phyloP scores from a whole-genome alignment of 2,329 filamentous ascomycete species.

The Aspergillus fijiensis region DNA sequence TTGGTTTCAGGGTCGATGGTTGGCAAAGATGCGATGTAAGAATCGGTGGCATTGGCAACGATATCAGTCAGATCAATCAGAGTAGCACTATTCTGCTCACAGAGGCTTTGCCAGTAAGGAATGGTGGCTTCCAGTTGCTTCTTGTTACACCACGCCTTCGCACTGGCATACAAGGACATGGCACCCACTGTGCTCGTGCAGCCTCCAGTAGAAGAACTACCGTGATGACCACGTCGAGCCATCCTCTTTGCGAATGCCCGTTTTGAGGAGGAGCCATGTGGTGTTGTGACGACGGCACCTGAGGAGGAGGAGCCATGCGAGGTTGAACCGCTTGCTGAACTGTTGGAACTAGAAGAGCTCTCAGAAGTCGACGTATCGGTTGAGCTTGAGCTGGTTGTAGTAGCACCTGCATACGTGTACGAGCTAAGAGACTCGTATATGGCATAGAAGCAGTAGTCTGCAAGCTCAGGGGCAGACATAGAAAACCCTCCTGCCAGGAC shows the following conservation, averaged over 20 bases:
- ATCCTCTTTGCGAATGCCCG: background rate
- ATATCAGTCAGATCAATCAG: constrained; percentile 1
- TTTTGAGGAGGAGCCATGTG: background rate
- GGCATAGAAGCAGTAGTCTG: constrained; percentile 6
- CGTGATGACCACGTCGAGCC: background rate
- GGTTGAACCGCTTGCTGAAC: background rate
- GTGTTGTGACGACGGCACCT: background rate
- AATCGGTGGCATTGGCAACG: constrained; percentile 3
- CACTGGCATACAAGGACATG: constrained; percentile 9
- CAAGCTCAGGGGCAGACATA: background rate
- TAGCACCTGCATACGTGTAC: background rate
- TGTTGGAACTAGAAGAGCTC: background rate
- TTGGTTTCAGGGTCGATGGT: constrained; percentile 9
- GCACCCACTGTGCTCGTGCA: constrained; percentile 2
- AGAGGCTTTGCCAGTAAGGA: constrained; percentile 8
- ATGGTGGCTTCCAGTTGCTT: constrained; percentile 1
- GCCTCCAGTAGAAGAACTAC: background rate
- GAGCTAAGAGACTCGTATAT: background rate
- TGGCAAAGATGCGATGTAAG: constrained; percentile 4
- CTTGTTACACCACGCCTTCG: constrained; percentile 9
- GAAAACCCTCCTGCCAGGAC: constrained; percentile 1
- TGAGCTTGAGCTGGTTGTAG: background rate
- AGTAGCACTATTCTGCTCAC: constrained; percentile 1
- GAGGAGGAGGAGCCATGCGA: background rate
- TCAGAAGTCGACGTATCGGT: background rate